These are phyloP conservation scores for Datisca glomerata DNA, from an alignment of 306 rosid species.

Conservation along the genomic window DNA sequence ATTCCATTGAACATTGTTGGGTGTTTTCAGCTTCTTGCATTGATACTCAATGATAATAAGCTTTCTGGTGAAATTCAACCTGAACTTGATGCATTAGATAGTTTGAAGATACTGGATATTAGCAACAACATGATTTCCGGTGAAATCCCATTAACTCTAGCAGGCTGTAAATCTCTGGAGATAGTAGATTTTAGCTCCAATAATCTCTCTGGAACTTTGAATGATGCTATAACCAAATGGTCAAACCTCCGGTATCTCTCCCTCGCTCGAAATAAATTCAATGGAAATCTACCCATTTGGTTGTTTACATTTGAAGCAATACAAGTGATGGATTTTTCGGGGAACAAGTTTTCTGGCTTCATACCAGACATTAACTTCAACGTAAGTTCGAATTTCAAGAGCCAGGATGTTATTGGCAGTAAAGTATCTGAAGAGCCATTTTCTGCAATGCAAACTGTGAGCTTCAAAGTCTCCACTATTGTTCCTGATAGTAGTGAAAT, in stretches of 20 bases:
- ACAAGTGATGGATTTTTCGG: conserved; percentile 73
- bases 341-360: conserved; percentile 80
- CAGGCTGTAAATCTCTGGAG: conserved; percentile 95
- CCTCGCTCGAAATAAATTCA: conserved; percentile 67
- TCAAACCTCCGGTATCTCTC: conserved; percentile 78
- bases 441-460: conserved; percentile 20
- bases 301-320: conserved; percentile 61
- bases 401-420: conserved; percentile 13
- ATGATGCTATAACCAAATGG: conserved; percentile 92
- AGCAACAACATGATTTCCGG: conserved; percentile 92
- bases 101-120: conserved; percentile 84
- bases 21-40: conserved; percentile 92
- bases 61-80: conserved; percentile 96
- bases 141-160: conserved; percentile 86
- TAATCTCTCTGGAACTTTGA: conserved; percentile 86
- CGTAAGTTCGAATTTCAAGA: conserved; percentile 37
- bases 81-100: conserved; percentile 89
- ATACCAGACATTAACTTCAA: conserved; percentile 74
- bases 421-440: conserved; percentile 24
- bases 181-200: conserved; percentile 86
- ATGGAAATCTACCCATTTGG: conserved; percentile 81
- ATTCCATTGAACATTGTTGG: conserved; percentile 91
- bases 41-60: conserved; percentile 73
- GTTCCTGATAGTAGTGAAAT: conserved; percentile 53
- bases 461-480: conserved; percentile 39